phyloP scores from a whole-genome alignment of 257 asterid genomes.

The Ilex aquifolium region DNA sequence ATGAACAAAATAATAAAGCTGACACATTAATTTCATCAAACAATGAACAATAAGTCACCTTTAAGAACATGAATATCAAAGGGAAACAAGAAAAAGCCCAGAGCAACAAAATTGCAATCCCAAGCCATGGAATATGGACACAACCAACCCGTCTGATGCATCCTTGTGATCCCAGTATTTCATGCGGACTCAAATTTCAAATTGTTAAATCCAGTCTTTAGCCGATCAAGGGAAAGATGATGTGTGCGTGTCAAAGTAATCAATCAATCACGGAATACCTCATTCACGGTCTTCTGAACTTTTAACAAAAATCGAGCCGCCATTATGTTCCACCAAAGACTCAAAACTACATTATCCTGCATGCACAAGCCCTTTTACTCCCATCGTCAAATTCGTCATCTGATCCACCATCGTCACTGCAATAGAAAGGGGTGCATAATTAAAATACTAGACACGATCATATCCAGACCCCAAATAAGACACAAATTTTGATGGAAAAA shows the following conservation, averaged over 20 bases:
- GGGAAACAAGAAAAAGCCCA: constrained; percentile 10
- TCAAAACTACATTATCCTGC: constrained; percentile 68
- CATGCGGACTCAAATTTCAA: constrained; percentile 14
- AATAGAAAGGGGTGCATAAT: constrained; percentile 20
- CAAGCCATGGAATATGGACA: constrained; percentile 23
- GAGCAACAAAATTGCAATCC: constrained; percentile 27
- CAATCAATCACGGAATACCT: constrained; percentile 13
- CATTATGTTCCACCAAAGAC: constrained; percentile 8
- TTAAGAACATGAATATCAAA: not conserved
- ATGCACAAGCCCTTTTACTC: constrained; percentile 55
- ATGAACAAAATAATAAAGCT: too few species aligned
- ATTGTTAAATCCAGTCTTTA: not conserved
- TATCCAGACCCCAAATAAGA: too few species aligned
- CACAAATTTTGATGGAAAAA: too few species aligned
- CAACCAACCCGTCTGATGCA: constrained; percentile 26
- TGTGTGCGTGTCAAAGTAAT: not conserved
- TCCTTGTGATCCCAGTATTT: constrained; percentile 10
- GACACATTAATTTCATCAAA: not conserved
- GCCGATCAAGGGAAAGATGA: not conserved
- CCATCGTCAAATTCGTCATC: constrained; percentile 67
- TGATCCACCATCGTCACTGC: constrained; percentile 71
- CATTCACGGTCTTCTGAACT: constrained; percentile 6
- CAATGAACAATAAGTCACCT: not conserved
- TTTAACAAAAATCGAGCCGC: constrained; percentile 1
- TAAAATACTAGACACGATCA: constrained; percentile 7